Base-by-base conservation (phyloP, 78 protist species). In the Pigoraptor vietnamica region DNA sequence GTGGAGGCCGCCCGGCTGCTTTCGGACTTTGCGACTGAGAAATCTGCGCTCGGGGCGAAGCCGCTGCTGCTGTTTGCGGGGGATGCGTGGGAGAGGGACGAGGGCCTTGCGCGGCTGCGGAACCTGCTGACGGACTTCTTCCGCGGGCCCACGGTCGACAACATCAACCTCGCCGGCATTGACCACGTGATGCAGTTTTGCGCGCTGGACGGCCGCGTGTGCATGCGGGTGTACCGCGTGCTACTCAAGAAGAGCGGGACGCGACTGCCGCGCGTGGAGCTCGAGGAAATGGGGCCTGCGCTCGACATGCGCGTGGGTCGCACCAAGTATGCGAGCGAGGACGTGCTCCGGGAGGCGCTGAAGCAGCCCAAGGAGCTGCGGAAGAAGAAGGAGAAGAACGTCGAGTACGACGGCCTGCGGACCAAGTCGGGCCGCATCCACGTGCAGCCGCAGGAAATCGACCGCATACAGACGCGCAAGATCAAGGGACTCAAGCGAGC, bases 21-120 rank as follows among this genome's bases (percentile, higher is more conserved):
- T 86, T 0, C 23, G 9, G 67, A 38, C 14, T 34, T 83, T 33
- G 1, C 35, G 82, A 48, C 23, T 1, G 91, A 40, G 24, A 38
- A 88, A 87, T 37, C 40, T 0, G 33, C 56, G 0, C 35, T 87
- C 37, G 98, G 96, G 33, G 55, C 93, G 32, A 98, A 98, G 93
- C 98, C 98, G 36, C 38, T 38, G 35, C 81, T 98, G 35, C 39
- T 95, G 23, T 97, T 98, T 84, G n/a, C 79, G 9, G 98, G 98
- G 2, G 89, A 40, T 10, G 95, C 39, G 34, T 98, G 97, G 37
- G 96, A 95, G 82, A 90, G 33, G 1, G 40, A 95, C 79, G 95
- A 39, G 33, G 89, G 48, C 32, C 90, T 91, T 29, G 89, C 37
- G 36, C 56, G 67, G 37, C 19, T 96, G 23, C 88, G 94, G 37